Percentiles rank a stretch among this genome's conserved stretches.
Conservation (phyloP, 148 eudicot species). For the Euryodendron excelsum region DNA sequence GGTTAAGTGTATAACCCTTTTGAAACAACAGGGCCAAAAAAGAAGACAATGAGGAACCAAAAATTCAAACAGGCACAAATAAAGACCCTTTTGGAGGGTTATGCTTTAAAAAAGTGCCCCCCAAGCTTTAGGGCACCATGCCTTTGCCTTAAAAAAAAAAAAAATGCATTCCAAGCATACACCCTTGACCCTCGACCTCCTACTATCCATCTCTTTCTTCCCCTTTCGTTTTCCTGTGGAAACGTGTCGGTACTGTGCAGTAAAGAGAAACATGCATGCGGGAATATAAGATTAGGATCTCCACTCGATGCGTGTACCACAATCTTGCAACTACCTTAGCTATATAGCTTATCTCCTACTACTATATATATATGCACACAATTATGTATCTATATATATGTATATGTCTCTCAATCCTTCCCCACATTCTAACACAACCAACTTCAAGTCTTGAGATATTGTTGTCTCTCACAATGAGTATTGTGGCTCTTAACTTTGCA, state of each 20-base stretch:
- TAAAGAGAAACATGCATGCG: slow-evolving; percentile 29
- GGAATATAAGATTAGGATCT: slow-evolving; percentile 17
- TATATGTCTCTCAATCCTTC: neutral
- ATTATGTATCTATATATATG: neutral
- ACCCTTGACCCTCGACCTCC: neutral
- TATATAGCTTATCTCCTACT: neutral
- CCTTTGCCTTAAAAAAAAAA: neutral
- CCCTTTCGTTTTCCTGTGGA: slow-evolving; percentile 21
- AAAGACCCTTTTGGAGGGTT: slow-evolving; percentile 11
- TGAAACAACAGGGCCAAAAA: neutral
- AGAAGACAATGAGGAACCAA: slow-evolving; percentile 1
- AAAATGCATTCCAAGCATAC: neutral
- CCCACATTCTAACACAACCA: too few relatives aligned
- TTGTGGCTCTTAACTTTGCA: neutral
- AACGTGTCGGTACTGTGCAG: slow-evolving; percentile 20
- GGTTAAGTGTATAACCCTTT: neutral
- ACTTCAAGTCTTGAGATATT: neutral
- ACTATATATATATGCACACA: neutral
- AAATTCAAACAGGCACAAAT: slow-evolving; percentile 6
- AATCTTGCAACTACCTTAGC: neutral
- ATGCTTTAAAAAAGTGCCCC: slow-evolving; percentile 14
- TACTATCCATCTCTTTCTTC: slow-evolving; percentile 4
- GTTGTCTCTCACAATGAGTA: slow-evolving; percentile 1
- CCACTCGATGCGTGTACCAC: neutral
- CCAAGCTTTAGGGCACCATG: slow-evolving; percentile 55